Conservation (phyloP, 768 basidiomycete species). For the Phlebiopsis gigantea region DNA sequence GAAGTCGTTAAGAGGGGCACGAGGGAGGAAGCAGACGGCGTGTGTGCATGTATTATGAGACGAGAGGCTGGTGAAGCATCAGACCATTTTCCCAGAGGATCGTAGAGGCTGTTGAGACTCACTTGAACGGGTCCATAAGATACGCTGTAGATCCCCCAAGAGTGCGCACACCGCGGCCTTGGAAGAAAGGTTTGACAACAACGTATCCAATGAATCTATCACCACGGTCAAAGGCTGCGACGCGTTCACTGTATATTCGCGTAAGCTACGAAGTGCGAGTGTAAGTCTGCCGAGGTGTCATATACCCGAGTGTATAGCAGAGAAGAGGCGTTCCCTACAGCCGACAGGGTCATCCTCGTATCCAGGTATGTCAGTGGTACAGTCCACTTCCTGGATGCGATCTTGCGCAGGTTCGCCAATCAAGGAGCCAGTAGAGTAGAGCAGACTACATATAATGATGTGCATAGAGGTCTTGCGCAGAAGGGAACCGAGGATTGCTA, state of each 20-base stretch:
- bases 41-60: constrained; percentile 52
- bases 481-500: constrained; percentile 18
- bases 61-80: constrained; percentile 43
- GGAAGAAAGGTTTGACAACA: constrained; percentile 55
- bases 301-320: neutral
- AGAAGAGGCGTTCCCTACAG: constrained; percentile 29
- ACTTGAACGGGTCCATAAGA: constrained; percentile 49
- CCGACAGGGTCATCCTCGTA: constrained; percentile 32
- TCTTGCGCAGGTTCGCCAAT: neutral
- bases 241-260: constrained; percentile 27
- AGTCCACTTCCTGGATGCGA: constrained; percentile 42
- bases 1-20: constrained; percentile 46
- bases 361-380: constrained; percentile 44
- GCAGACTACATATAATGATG: constrained; percentile 50
- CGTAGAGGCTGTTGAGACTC: constrained; percentile 15
- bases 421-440: constrained; percentile 41
- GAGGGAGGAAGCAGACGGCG: constrained; percentile 44
- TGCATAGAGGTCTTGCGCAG: constrained; percentile 5
- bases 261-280: neutral
- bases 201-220: constrained; percentile 69
- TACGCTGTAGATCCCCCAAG: constrained; percentile 40
- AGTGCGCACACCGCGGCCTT: constrained; percentile 46
- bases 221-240: constrained; percentile 52
- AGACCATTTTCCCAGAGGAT: neutral
- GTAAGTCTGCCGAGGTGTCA: neutral